phyloP scores from a whole-genome alignment of 371 early-diverging fungal species.

The Lichtheimia corymbifera region DNA sequence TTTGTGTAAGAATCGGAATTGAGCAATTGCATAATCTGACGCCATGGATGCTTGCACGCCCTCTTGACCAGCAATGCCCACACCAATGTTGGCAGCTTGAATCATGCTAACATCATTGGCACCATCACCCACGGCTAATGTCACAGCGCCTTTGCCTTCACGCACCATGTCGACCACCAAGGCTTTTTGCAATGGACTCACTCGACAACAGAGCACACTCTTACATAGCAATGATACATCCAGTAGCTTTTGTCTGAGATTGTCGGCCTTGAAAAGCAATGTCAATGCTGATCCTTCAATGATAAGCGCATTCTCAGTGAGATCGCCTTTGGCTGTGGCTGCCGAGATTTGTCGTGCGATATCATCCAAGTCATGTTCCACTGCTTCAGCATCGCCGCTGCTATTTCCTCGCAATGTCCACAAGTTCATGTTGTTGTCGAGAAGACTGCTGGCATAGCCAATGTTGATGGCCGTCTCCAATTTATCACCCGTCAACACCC shows the following conservation, averaged over 20 bases:
- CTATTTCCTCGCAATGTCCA: constrained; percentile 65
- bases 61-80: constrained; percentile 95
- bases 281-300: constrained; percentile 92
- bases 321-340: constrained; percentile 8
- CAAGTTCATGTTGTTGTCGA: constrained; percentile 73
- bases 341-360: constrained; percentile 20
- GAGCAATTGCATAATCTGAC: constrained; percentile 87
- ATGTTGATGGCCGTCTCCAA: constrained; percentile 99
- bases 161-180: constrained; percentile 92
- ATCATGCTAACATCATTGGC: constrained; percentile 97
- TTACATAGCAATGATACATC: constrained; percentile 79
- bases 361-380: constrained; percentile 47
- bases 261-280: constrained; percentile 66
- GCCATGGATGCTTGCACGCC: constrained; percentile 91
- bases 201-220: constrained; percentile 94
- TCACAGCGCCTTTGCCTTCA: constrained; percentile 71
- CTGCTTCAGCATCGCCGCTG: constrained; percentile 30
- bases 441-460: constrained; percentile 86
- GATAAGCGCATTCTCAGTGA: constrained; percentile 63
- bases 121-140: constrained; percentile 94
- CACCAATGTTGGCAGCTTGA: constrained; percentile 86
- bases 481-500: constrained; percentile 99
- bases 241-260: constrained; percentile 64
- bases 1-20: constrained; percentile 78
- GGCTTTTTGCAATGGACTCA: constrained; percentile 96